These are phyloP conservation scores for Gossypium schwendimanii DNA, from an alignment of 441 rosid genomes.

Conservation along the genomic window DNA sequence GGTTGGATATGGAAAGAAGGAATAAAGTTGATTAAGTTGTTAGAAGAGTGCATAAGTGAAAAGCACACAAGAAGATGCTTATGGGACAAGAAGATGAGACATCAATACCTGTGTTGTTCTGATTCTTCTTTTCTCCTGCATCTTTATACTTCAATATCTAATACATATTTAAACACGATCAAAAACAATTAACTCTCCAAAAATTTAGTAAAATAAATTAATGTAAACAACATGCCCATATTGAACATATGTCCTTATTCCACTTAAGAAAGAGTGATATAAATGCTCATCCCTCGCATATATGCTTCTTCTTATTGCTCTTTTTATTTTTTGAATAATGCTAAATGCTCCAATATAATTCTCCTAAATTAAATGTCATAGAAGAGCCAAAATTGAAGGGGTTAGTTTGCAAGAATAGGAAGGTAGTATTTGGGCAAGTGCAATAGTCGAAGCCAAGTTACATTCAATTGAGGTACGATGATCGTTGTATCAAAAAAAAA, in stretches of 20 bases:
- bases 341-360: not conserved
- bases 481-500: no score
- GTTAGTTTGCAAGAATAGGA: not conserved
- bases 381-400: not conserved
- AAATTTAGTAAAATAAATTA: not conserved
- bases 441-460: no score
- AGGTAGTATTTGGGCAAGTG: no score
- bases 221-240: not conserved
- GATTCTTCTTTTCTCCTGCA: not conserved
- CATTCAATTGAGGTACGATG: no score
- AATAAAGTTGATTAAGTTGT: slow-evolving; percentile 12
- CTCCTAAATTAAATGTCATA: not conserved
- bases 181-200: not conserved
- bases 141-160: not conserved
- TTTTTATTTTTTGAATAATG: not conserved
- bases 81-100: slow-evolving; percentile 11
- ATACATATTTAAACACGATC: not conserved
- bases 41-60: slow-evolving; percentile 7
- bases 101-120: not conserved
- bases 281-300: slow-evolving; percentile 30
- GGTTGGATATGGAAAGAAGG: not conserved
- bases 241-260: not conserved
- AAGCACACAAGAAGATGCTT: slow-evolving; percentile 9
- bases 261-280: not conserved
- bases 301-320: not conserved